phyloP scores from a whole-genome alignment of 352 stramenopile genomes.

The Pythium sukuiense region DNA sequence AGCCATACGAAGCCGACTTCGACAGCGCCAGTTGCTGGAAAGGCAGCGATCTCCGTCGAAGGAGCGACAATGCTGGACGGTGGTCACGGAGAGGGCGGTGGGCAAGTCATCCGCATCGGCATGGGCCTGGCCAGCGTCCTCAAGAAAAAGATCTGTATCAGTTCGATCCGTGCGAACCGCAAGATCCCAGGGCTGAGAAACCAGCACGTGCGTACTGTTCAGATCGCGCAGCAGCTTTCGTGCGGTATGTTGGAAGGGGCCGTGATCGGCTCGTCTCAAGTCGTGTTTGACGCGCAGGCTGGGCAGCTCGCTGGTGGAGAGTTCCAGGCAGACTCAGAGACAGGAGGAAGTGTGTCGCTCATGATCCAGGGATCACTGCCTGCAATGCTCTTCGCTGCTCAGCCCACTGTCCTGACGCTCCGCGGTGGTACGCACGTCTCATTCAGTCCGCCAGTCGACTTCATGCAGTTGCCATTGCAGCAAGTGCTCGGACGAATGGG shows the following conservation, averaged over 20 bases:
- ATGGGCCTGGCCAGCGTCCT: slow-evolving; percentile 70
- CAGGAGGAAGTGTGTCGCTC: slow-evolving; percentile 55
- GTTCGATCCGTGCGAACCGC: slow-evolving; percentile 75
- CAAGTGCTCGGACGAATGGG: slow-evolving; percentile 50
- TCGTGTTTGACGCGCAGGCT: slow-evolving; percentile 36
- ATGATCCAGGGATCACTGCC: slow-evolving; percentile 70
- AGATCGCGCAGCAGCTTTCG: slow-evolving; percentile 48
- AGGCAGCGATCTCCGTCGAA: slow-evolving; percentile 5
- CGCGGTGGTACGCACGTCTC: slow-evolving; percentile 57
- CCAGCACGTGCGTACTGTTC: slow-evolving; percentile 83
- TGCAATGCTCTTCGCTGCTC: slow-evolving; percentile 39
- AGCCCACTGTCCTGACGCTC: slow-evolving; percentile 34
- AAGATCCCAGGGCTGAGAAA: slow-evolving; percentile 71
- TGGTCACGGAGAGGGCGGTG: slow-evolving; percentile 80
- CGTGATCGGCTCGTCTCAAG: slow-evolving; percentile 46
- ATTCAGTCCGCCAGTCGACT: slow-evolving; percentile 68
- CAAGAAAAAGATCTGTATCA: slow-evolving; percentile 56
- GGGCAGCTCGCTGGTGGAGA: slow-evolving; percentile 17
- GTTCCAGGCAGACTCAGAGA: slow-evolving; percentile 43
- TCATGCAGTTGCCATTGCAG: slow-evolving; percentile 48
- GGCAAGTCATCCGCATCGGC: slow-evolving; percentile 87
- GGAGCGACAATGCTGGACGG: slow-evolving; percentile 46
- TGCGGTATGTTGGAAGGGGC: slow-evolving; percentile 35
- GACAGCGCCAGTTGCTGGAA: neutral
- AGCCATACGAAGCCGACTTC: neutral